A percentile compares a stretch with the other conserved stretches of the same genome.
phyloP scores from a whole-genome alignment of 768 basidiomycete genomes.

The Phaeotremella skinneri region DNA sequence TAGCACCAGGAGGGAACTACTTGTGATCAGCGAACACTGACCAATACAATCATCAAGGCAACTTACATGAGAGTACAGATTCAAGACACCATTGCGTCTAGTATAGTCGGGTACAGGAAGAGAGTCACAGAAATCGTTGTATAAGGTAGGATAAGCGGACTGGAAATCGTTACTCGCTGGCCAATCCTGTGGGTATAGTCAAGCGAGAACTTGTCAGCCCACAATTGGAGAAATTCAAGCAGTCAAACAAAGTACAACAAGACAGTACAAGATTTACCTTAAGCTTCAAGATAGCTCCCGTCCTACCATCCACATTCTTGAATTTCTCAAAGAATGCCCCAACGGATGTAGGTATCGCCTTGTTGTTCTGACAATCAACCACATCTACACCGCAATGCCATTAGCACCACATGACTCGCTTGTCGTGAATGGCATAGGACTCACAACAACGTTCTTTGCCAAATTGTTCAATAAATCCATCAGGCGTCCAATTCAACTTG shows the following conservation, averaged over 20 bases:
- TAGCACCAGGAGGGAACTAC: constrained; percentile 31
- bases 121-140: constrained; percentile 74
- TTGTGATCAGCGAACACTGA: neutral
- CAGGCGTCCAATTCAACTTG: constrained; percentile 73
- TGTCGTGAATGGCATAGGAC: neutral
- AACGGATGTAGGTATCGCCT: constrained; percentile 64
- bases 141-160: constrained; percentile 76
- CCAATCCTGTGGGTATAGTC: constrained; percentile 69
- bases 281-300: constrained; percentile 61
- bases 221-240: neutral
- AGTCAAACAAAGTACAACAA: neutral
- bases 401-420: constrained; percentile 51
- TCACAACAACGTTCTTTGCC: constrained; percentile 39
- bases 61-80: constrained; percentile 79
- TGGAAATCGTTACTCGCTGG: constrained; percentile 83
- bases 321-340: constrained; percentile 76
- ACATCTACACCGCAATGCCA: constrained; percentile 66
- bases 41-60: constrained; percentile 53
- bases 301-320: constrained; percentile 63
- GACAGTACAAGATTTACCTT: constrained; percentile 58
- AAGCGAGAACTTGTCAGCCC: neutral
- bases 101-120: constrained; percentile 88
- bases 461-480: constrained; percentile 66
- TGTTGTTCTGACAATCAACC: constrained; percentile 76
- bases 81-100: constrained; percentile 81